Conservation (phyloP, 192 early-diverging fungal species). For the Pilaira anomala region DNA sequence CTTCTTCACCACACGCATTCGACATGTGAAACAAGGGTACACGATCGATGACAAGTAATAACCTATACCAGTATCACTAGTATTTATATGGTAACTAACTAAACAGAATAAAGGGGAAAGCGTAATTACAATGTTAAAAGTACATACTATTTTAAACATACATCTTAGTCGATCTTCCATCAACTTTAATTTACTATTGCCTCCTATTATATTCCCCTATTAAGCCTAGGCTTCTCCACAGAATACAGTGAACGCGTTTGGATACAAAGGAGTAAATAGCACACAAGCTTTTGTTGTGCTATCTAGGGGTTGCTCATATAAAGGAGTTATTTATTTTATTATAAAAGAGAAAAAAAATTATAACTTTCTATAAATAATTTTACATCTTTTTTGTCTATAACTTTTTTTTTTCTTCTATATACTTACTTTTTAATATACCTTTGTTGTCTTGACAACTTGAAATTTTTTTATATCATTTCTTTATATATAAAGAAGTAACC, state of each 20-base stretch:
- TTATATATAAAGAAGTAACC: background rate
- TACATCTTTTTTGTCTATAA: background rate
- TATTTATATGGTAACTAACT: no score
- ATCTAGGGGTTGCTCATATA: constrained; percentile 5
- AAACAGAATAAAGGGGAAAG: no score
- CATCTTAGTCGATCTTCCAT: constrained; percentile 3
- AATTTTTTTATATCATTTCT: background rate
- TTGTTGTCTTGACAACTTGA: constrained; percentile 18
- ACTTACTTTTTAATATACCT: constrained; percentile 5
- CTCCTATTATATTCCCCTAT: constrained; percentile 5
- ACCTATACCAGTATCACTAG: no score
- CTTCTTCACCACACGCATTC: no score
- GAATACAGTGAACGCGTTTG: constrained; percentile 1
- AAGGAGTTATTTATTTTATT: background rate
- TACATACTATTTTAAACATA: no score
- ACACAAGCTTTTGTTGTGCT: constrained; percentile 5
- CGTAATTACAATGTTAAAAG: no score
- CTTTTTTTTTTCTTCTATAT: background rate
- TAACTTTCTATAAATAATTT: constrained; percentile 5
- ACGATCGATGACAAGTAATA: no score
- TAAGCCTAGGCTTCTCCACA: background rate
- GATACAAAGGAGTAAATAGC: constrained; percentile 13
- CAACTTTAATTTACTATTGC: constrained; percentile 12
- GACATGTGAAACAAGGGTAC: no score
- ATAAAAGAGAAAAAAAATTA: background rate